A percentile compares a stretch with the other conserved stretches of the same genome.
Evolutionary conservation across 2,329 filamentous ascomycete genomes (phyloP).

Genomic region (Phialemoniopsis sp.): DNA sequence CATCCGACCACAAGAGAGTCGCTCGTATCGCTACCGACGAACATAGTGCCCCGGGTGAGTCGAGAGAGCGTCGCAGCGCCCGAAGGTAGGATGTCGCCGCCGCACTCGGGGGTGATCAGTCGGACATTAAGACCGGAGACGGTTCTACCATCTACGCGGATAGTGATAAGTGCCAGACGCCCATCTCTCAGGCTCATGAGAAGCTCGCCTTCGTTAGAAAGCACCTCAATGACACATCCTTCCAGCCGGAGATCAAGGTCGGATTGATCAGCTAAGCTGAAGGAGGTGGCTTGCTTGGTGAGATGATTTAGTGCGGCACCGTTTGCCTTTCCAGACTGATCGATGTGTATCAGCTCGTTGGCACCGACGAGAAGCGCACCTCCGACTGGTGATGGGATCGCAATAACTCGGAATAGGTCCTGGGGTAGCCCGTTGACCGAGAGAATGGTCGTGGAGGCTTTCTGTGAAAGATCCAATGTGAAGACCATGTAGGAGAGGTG

Average conservation of each 20-base stretch:
- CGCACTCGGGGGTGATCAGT: slow-evolving; percentile 56
- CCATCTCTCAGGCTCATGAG: slow-evolving; percentile 79
- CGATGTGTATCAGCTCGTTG: slow-evolving; percentile 92
- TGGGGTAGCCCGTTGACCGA: slow-evolving; percentile 82
- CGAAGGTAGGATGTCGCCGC: slow-evolving; percentile 57
- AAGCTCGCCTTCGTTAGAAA: slow-evolving; percentile 78
- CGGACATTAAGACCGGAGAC: slow-evolving; percentile 82
- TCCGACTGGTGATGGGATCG: slow-evolving; percentile 81
- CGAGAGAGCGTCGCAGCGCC: slow-evolving; percentile 66
- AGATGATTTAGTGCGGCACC: slow-evolving; percentile 92
- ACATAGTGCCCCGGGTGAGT: slow-evolving; percentile 66
- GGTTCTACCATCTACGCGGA: slow-evolving; percentile 84
- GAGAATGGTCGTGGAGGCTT: slow-evolving; percentile 86
- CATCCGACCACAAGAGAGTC: slow-evolving; percentile 82
- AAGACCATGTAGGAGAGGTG: slow-evolving; percentile 89
- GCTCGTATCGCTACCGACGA: slow-evolving; percentile 79
- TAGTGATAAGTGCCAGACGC: slow-evolving; percentile 68
- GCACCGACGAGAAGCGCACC: slow-evolving; percentile 81
- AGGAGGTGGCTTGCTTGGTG: slow-evolving; percentile 76
- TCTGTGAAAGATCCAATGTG: slow-evolving; percentile 88
- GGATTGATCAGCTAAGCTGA: slow-evolving; percentile 82
- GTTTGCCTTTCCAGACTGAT: slow-evolving; percentile 91
- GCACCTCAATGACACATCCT: slow-evolving; percentile 69
- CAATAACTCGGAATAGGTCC: slow-evolving; percentile 78
- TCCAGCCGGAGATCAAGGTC: slow-evolving; percentile 77